Base-by-base conservation (phyloP, 2,329 filamentous ascomycete species). In the Tolypocladium album region DNA sequence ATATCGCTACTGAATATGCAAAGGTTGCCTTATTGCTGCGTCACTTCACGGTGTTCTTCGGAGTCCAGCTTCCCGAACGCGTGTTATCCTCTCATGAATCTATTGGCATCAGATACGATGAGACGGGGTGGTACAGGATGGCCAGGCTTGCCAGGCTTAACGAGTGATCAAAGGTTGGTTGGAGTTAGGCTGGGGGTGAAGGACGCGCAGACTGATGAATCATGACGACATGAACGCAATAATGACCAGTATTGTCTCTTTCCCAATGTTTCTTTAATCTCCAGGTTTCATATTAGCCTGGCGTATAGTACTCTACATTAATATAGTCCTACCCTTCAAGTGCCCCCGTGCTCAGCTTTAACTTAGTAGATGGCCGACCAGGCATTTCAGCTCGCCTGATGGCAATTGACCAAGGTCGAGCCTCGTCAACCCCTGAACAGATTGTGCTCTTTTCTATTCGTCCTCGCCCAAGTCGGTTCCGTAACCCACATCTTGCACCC, bases 1-100 rank as follows among this genome's bases (percentile, higher is more conserved):
- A 39, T 63, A 67, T 20, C 65, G 65, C 17, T 62, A 65, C 43
- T 64, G 63, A 43, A 60, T 65, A 56, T 68, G 38, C 55, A 42
- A 40, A 39, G 5, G 27, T 38, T 15, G 4, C 27, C 17, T 17
- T 27, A 31, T 5, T 31, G 4, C 13, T 50, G 7, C 45, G 5
- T 4, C 7, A 27, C 24, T 9, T 11, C 24, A 20, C 24, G 24
- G 24, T 17, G 7, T 31, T 8, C 17, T 20, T 31, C 6, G 24
- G 15, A 15, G 31, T n/a, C 6, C 17, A 15, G 24, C 20, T 38
- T 34, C 15, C 31, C 3, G 20, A 38, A 22, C 20, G 31, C 31
- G 4, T 7, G 50, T n/a, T 1, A 22, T 34, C n/a, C 31, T 52
- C 8, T 34, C 4, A 3, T 11, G 7, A 34, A 27, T 50, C 9